These are phyloP conservation scores for Acanthamoeba culbertsoni DNA, from an alignment of 208 protist genomes.

Conservation along the genomic window DNA sequence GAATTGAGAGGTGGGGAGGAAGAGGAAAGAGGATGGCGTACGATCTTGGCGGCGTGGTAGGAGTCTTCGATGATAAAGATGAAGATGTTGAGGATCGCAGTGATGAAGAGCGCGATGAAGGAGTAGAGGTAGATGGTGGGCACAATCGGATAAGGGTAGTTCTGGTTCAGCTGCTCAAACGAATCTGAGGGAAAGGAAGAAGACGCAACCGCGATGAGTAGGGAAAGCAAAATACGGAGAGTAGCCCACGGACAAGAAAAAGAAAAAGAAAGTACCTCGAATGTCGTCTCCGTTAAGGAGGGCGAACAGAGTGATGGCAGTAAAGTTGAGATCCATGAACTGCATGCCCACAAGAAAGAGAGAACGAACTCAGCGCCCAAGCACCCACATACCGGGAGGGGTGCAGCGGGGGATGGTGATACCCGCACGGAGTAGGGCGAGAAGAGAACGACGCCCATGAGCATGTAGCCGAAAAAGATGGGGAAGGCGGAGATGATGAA, in stretches of 20 bases:
- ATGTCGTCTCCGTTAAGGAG: slow-evolving; percentile 68
- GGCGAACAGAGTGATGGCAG: slow-evolving; percentile 61
- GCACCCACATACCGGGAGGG: no score
- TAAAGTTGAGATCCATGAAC: slow-evolving; percentile 54
- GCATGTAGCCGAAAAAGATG: slow-evolving; percentile 64
- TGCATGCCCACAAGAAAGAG: no score
- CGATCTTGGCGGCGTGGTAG: slow-evolving; percentile 59
- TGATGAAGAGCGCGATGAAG: slow-evolving; percentile 64
- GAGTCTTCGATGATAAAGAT: slow-evolving; percentile 67
- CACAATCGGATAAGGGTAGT: slow-evolving; percentile 58
- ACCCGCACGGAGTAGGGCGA: slow-evolving; percentile 49
- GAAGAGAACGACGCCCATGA: slow-evolving; percentile 63
- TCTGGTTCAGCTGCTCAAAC: slow-evolving; percentile 44
- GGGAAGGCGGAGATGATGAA: slow-evolving; percentile 57
- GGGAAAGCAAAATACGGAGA: neutral
- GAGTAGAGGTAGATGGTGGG: slow-evolving; percentile 57
- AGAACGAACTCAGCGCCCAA: no score
- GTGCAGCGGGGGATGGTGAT: neutral
- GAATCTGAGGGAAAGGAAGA: no score
- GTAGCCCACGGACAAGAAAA: no score
- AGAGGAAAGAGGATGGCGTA: neutral
- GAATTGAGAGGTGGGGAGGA: neutral
- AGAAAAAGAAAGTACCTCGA: neutral
- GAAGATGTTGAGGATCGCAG: slow-evolving; percentile 67
- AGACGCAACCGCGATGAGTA: neutral